These are phyloP conservation scores for Euphrasia confusa DNA, from an alignment of 257 asterid genomes.

Conservation along the genomic window DNA sequence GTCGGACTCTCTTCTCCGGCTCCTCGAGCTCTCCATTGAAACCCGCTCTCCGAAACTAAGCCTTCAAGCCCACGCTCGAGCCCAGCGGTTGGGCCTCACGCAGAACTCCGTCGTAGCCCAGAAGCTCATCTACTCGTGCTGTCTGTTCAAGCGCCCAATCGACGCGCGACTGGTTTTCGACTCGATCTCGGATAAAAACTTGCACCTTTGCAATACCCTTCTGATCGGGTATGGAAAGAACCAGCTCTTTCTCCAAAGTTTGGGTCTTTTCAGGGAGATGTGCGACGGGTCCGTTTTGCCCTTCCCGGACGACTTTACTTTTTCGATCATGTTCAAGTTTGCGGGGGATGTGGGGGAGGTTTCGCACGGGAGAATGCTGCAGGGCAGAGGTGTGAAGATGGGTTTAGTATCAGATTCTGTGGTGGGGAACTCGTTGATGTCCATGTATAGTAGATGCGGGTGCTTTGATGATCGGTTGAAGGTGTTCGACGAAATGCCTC, in stretches of 20 bases:
- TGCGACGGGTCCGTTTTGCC: conserved; percentile 23
- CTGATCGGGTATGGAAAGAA: conserved; percentile 54
- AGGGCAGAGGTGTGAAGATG: conserved; percentile 38
- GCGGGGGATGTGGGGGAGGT: conserved; percentile 40
- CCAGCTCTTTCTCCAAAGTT: conserved; percentile 32
- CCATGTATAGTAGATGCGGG: conserved; percentile 50
- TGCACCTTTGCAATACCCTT: conserved; percentile 49
- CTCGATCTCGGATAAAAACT: conserved; percentile 34
- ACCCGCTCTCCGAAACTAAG: conserved; percentile 35
- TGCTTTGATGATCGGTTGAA: conserved; percentile 34
- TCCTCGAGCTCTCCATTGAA: conserved; percentile 38
- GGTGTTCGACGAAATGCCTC: conserved; percentile 64
- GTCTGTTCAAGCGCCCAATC: conserved; percentile 32
- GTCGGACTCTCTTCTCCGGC: conserved; percentile 31
- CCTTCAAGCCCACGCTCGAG: conserved; percentile 43
- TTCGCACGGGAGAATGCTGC: conserved; percentile 39
- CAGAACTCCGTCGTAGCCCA: conserved; percentile 47
- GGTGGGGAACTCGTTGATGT: conserved; percentile 59
- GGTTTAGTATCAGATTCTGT: conserved; percentile 50
- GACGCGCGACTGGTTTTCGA: conserved; percentile 39
- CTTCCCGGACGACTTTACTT: conserved; percentile 52
- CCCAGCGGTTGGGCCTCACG: conserved; percentile 43
- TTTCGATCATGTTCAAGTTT: conserved; percentile 42
- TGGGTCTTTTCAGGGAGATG: conserved; percentile 49
- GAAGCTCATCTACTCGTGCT: conserved; percentile 51